These are phyloP conservation scores for Pisolithus orientalis DNA, from an alignment of 768 basidiomycete species.

Conservation along the genomic window DNA sequence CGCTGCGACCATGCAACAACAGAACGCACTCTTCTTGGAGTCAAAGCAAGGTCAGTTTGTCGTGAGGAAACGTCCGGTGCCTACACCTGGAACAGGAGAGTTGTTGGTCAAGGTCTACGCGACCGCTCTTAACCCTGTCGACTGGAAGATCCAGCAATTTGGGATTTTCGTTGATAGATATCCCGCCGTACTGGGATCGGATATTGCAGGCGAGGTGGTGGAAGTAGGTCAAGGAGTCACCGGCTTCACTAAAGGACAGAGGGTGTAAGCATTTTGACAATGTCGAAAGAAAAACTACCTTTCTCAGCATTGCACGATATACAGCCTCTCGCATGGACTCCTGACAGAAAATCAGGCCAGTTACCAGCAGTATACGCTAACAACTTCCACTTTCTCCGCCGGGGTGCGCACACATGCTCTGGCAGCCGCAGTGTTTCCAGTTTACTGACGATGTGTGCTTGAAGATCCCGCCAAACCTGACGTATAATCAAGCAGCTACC, in stretches of 20 bases:
- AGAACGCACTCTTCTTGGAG: constrained; percentile 25
- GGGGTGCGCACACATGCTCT: constrained; percentile 23
- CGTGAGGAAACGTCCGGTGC: constrained; percentile 20
- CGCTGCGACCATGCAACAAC: constrained; percentile 10
- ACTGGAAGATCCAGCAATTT: constrained; percentile 32
- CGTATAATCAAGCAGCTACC: constrained; percentile 40
- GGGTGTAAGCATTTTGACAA: constrained; percentile 25
- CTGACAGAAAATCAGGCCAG: constrained; percentile 19
- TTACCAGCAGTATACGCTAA: constrained; percentile 38
- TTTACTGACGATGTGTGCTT: constrained; percentile 3
- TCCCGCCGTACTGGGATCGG: constrained; percentile 31
- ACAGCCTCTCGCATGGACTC: constrained; percentile 28
- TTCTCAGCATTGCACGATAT: background rate
- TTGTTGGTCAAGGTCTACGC: constrained; percentile 36
- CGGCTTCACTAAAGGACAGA: constrained; percentile 33
- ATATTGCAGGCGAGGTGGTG: constrained; percentile 34
- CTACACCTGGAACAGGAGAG: constrained; percentile 32
- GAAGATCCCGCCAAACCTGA: constrained; percentile 39
- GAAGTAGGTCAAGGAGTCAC: constrained; percentile 32
- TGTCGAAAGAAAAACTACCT: background rate
- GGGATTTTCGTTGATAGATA: constrained; percentile 28
- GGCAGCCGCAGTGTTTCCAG: background rate
- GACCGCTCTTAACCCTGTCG: constrained; percentile 41
- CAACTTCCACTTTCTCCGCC: constrained; percentile 26
- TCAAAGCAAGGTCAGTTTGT: constrained; percentile 24